Conservation (phyloP, 352 stramenopile species). For the Thalassiosira hispida region DNA sequence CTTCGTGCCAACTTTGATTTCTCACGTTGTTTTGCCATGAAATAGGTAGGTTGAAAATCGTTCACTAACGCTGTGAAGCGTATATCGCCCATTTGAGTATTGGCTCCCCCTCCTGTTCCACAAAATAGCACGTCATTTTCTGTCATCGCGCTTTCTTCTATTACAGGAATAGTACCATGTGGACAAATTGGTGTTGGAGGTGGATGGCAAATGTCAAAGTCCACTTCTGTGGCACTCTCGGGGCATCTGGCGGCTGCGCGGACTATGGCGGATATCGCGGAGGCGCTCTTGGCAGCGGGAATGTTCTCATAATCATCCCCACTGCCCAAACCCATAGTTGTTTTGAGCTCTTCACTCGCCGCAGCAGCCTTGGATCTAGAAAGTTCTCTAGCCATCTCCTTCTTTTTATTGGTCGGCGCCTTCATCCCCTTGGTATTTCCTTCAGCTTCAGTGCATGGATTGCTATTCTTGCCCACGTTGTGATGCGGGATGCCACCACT, state of each 20-base stretch:
- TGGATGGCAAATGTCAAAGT: conserved; percentile 78
- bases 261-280: conserved; percentile 39
- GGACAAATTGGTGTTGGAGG: conserved; percentile 60
- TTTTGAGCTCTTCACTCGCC: too few relatives aligned
- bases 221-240: conserved; percentile 65
- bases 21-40: conserved; percentile 76
- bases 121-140: conserved; percentile 74
- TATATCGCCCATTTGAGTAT: conserved; percentile 82
- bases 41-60: conserved; percentile 82
- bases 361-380: too few relatives aligned
- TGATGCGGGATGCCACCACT: too few relatives aligned
- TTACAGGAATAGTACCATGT: conserved; percentile 11
- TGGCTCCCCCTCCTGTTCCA: conserved; percentile 78
- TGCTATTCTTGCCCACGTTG: too few relatives aligned
- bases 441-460: too few relatives aligned
- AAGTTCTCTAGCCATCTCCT: too few relatives aligned
- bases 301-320: conserved; percentile 49
- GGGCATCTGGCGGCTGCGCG: conserved; percentile 49
- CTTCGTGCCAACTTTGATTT: conserved; percentile 78
- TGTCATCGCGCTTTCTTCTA: conserved; percentile 58
- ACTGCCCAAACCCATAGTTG: too few relatives aligned
- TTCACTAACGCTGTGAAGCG: conserved; percentile 77
- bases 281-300: conserved; percentile 44
- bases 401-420: too few relatives aligned
- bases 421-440: too few relatives aligned